These are phyloP conservation scores for Luffa aegyptiaca DNA, from an alignment of 306 rosid genomes.

Conservation along the genomic window DNA sequence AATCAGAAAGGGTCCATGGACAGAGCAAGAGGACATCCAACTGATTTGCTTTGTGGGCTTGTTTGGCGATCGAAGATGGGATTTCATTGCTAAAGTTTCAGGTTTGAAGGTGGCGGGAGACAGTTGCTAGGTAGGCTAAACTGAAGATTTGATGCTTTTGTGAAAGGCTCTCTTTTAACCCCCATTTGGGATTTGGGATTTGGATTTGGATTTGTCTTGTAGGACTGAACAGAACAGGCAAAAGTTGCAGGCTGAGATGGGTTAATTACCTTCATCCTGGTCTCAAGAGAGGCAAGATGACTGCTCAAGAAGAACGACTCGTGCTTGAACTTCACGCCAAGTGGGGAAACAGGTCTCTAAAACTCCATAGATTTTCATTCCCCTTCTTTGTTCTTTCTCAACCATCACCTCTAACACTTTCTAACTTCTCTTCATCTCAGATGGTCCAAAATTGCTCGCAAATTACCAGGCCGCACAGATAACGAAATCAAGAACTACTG, in stretches of 20 bases:
- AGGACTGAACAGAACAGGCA: constrained; percentile 96
- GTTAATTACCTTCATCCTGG: constrained; percentile 96
- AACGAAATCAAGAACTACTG: constrained; percentile 95
- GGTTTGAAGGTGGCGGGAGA: constrained; percentile 99
- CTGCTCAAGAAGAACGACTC: constrained; percentile 76
- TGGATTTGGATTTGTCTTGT: constrained; percentile 21
- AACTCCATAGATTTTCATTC: neutral
- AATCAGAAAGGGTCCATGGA: constrained; percentile 83
- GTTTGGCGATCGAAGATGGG: constrained; percentile 97
- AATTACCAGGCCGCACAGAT: constrained; percentile 90
- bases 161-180: constrained; percentile 36
- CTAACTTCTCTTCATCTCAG: constrained; percentile 17
- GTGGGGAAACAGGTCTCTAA: constrained; percentile 83
- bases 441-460: constrained; percentile 92
- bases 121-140: constrained; percentile 27
- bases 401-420: neutral
- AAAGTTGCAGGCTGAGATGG: constrained; percentile 94
- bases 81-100: constrained; percentile 86
- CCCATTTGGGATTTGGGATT: constrained; percentile 16
- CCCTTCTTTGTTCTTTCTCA: neutral
- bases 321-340: constrained; percentile 83
- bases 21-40: constrained; percentile 82
- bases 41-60: constrained; percentile 68
- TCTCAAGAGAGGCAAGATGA: constrained; percentile 87
- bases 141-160: constrained; percentile 23